Percentiles rank a stretch among this genome's conserved stretches.
These are phyloP conservation scores for Gaeumannomyces tritici DNA, from an alignment of 2,329 filamentous ascomycete species.

Conservation along the genomic window DNA sequence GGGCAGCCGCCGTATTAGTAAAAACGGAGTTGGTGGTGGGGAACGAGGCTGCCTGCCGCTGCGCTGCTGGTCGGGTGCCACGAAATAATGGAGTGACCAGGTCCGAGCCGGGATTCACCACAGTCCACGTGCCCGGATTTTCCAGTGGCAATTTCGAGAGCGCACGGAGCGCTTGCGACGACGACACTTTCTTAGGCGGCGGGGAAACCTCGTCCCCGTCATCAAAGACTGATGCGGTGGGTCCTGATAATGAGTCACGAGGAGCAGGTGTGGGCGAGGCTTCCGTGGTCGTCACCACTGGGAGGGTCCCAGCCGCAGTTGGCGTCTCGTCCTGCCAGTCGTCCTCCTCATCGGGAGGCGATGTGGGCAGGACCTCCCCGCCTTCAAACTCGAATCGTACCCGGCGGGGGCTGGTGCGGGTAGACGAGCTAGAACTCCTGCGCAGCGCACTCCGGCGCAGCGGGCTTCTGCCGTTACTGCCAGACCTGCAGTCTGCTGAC, in stretches of 20 bases:
- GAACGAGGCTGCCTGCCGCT: not conserved
- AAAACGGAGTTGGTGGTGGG: not conserved
- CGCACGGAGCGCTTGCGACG: slow-evolving; percentile 24
- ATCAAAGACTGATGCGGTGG: slow-evolving; percentile 14
- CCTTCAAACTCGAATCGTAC: slow-evolving; percentile 55
- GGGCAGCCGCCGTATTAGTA: not conserved
- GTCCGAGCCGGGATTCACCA: slow-evolving; percentile 17
- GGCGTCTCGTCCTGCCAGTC: slow-evolving; percentile 2
- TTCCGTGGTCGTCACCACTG: not conserved
- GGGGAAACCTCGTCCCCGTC: slow-evolving; percentile 21
- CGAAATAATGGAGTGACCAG: not conserved
- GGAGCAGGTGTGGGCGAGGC: not conserved
- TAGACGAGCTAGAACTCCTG: slow-evolving; percentile 26
- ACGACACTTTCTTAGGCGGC: slow-evolving; percentile 24
- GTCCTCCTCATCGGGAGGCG: slow-evolving; percentile 30
- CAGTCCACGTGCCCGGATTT: slow-evolving; percentile 22
- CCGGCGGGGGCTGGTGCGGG: slow-evolving; percentile 44
- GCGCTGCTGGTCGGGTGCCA: not conserved
- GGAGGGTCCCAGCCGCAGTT: slow-evolving; percentile 11
- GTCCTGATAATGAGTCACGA: slow-evolving; percentile 4
- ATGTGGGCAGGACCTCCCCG: slow-evolving; percentile 49
- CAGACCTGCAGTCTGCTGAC: slow-evolving; percentile 34
- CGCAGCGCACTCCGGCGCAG: slow-evolving; percentile 39
- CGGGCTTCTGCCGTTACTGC: slow-evolving; percentile 46
- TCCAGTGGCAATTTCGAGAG: slow-evolving; percentile 25